phyloP scores from a whole-genome alignment of 2,329 filamentous ascomycete species.

The Stylonectria norvegica region DNA sequence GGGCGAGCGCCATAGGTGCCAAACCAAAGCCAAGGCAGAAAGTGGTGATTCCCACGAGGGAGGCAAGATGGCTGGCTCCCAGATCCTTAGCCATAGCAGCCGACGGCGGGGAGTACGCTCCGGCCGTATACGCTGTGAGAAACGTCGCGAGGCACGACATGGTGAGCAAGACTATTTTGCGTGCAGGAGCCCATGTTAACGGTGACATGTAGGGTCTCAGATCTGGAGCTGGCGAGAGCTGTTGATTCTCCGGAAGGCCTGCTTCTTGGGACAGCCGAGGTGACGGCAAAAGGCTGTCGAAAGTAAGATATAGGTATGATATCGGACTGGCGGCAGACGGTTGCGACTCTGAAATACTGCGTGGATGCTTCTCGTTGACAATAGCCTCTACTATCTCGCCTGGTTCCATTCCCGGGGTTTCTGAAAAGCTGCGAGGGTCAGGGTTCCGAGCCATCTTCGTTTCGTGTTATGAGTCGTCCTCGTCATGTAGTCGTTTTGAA shows the following conservation, averaged over 20 bases:
- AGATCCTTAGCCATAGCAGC: slow-evolving; percentile 64
- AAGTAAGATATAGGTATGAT: slow-evolving; percentile 40
- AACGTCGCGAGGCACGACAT: slow-evolving; percentile 74
- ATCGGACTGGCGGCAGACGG: slow-evolving; percentile 28
- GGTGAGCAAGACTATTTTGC: slow-evolving; percentile 68
- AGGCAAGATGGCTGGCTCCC: slow-evolving; percentile 60
- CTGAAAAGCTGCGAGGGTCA: slow-evolving; percentile 6
- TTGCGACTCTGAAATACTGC: slow-evolving; percentile 8
- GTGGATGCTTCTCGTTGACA: slow-evolving; percentile 8
- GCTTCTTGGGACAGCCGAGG: slow-evolving; percentile 18
- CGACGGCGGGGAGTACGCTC: slow-evolving; percentile 71
- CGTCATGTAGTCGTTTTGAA: too few species aligned
- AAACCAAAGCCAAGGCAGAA: slow-evolving; percentile 80
- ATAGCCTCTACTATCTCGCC: slow-evolving; percentile 21
- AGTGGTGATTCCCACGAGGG: slow-evolving; percentile 72
- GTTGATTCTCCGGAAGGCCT: slow-evolving; percentile 17
- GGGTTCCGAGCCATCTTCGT: slow-evolving; percentile 17
- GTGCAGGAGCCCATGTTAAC: slow-evolving; percentile 65
- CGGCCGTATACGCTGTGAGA: slow-evolving; percentile 76
- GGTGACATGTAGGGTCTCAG: slow-evolving; percentile 67
- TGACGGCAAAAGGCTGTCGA: slow-evolving; percentile 36
- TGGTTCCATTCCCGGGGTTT: slow-evolving; percentile 5
- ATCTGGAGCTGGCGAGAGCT: slow-evolving; percentile 59
- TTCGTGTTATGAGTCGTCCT: too few species aligned
- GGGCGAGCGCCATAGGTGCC: slow-evolving; percentile 84